A percentile compares a stretch with the other conserved stretches of the same genome.
Evolutionary conservation across 805 yeast genomes (phyloP).

Genomic region (Ogataea allantospora): DNA sequence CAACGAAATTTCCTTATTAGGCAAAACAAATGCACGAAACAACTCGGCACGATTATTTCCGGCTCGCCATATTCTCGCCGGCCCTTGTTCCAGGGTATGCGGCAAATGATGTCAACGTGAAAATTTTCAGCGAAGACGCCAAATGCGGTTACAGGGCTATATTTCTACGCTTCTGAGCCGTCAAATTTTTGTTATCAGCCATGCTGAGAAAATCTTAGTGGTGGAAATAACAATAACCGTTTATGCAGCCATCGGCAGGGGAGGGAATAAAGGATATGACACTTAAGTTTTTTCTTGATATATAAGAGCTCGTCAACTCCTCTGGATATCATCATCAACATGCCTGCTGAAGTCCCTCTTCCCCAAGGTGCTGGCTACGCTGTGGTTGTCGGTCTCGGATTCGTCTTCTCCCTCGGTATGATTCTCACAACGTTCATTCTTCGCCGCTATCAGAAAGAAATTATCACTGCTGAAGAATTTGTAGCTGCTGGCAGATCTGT

Average conservation of each 20-base stretch:
- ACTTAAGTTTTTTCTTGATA: not conserved
- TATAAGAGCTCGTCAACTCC: not conserved
- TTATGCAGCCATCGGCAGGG: conserved; percentile 1
- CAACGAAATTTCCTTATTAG: too few species aligned
- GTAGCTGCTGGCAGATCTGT: conserved; percentile 91
- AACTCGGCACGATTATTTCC: too few species aligned
- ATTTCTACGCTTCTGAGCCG: too few species aligned
- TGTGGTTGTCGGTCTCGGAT: conserved; percentile 84
- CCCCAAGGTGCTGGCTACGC: conserved; percentile 87
- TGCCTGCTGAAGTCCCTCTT: conserved; percentile 19
- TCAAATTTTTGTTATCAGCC: not conserved
- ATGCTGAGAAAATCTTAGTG: not conserved
- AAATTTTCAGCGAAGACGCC: too few species aligned
- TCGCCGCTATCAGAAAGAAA: conserved; percentile 77
- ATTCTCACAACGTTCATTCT: conserved; percentile 67
- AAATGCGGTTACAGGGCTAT: too few species aligned
- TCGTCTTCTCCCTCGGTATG: conserved; percentile 71
- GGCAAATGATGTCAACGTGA: too few species aligned
- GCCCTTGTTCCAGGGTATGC: not conserved
- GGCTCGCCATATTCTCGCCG: too few species aligned
- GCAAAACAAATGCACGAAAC: too few species aligned
- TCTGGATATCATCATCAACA: conserved; percentile 1
- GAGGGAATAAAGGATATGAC: not conserved
- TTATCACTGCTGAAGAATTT: conserved; percentile 90
- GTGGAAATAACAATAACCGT: not conserved